These are phyloP conservation scores for Zanthoxylum bungeanum DNA, from an alignment of 345 rosid species.

Conservation along the genomic window DNA sequence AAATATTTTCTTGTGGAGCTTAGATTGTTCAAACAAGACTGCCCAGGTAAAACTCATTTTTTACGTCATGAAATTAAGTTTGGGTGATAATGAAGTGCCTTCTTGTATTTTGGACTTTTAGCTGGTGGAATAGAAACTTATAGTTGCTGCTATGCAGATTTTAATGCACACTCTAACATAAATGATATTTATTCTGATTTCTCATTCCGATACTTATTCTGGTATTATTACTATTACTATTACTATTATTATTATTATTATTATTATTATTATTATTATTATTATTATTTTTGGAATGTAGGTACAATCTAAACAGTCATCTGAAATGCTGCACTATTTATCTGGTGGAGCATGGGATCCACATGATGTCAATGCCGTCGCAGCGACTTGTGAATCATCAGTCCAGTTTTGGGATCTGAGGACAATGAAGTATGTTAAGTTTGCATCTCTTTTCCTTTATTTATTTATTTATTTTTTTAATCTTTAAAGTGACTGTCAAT, in stretches of 20 bases:
- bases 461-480: too few relatives aligned
- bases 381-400: constrained; percentile 82
- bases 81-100: background rate
- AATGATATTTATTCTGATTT: constrained; percentile 6
- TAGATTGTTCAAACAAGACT: constrained; percentile 66
- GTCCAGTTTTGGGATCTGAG: constrained; percentile 88
- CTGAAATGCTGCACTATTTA: constrained; percentile 77
- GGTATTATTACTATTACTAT: too few relatives aligned
- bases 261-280: too few relatives aligned
- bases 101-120: background rate
- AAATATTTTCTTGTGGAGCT: constrained; percentile 67
- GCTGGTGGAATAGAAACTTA: background rate
- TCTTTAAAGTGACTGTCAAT: background rate
- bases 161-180: background rate
- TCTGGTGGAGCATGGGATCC: constrained; percentile 98
- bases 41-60: constrained; percentile 69
- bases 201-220: constrained; percentile 24
- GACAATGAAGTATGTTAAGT: constrained; percentile 70
- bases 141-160: background rate
- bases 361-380: constrained; percentile 72
- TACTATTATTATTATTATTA: too few relatives aligned
- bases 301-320: constrained; percentile 80
- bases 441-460: background rate
- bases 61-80: background rate
- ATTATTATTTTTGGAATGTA: constrained; percentile 13